Evolutionary conservation across 331 rosid genomes (phyloP).

Genomic region (Malus hybrid): DNA sequence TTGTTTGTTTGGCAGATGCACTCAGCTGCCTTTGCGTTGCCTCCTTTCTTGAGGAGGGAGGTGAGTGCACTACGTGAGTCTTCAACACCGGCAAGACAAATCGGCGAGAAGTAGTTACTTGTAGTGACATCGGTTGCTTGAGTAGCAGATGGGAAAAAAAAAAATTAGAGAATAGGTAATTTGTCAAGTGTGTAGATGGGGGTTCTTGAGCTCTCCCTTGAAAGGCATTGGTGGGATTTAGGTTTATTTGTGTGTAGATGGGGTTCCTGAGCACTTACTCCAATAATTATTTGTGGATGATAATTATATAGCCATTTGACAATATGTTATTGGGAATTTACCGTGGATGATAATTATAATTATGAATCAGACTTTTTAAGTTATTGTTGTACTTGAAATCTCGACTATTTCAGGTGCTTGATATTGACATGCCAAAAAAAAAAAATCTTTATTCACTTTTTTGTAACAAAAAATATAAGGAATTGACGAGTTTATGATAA

Average conservation of each 20-base stretch:
- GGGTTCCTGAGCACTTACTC: too few relatives aligned
- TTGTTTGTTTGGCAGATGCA: constrained; percentile 49
- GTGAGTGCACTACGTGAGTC: constrained; percentile 31
- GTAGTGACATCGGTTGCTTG: background rate
- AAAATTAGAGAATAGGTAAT: constrained; percentile 6
- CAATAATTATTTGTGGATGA: background rate
- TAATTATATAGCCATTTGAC: background rate
- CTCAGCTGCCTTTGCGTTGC: constrained; percentile 80
- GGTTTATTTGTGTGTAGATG: too few relatives aligned
- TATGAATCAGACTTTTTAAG: background rate
- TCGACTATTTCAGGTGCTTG: too few relatives aligned
- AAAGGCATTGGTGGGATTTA: background rate
- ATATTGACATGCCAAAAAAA: background rate
- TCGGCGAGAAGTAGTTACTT: constrained; percentile 3
- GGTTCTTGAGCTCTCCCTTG: background rate
- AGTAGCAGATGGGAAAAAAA: constrained; percentile 1
- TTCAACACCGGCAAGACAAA: constrained; percentile 5
- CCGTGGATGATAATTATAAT: background rate
- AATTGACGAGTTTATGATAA: too few relatives aligned
- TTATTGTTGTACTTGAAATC: background rate
- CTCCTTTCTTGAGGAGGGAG: constrained; percentile 66
- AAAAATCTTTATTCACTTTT: too few relatives aligned
- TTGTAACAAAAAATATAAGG: too few relatives aligned
- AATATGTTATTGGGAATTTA: background rate
- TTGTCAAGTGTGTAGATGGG: constrained; percentile 1